Percentiles rank a stretch among this genome's conserved stretches.
Evolutionary conservation across 2,329 filamentous ascomycete genomes (phyloP).

Genomic region (Cucurbitaria berberidis): DNA sequence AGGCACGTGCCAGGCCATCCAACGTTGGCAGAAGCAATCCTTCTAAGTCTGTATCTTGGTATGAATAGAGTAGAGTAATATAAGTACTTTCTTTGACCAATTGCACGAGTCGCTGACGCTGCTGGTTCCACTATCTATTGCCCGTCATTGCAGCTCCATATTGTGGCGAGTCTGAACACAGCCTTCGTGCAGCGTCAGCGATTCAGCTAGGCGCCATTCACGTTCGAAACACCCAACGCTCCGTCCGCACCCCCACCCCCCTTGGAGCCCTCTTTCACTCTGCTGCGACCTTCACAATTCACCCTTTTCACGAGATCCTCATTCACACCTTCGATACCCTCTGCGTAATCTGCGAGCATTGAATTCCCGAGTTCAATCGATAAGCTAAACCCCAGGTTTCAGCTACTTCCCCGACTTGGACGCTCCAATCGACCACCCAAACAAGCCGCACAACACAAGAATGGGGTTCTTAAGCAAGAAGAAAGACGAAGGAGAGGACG

Average conservation of each 20-base stretch:
- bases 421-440: neutral
- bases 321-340: neutral
- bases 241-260: slow-evolving; percentile 20
- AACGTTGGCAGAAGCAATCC: neutral
- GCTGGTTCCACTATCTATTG: neutral
- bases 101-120: neutral
- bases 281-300: slow-evolving; percentile 5
- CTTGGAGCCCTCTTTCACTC: slow-evolving; percentile 25
- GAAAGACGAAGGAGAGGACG: slow-evolving; percentile 59
- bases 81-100: neutral
- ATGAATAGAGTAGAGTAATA: neutral
- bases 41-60: neutral
- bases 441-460: slow-evolving; percentile 10
- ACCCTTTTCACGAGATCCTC: neutral
- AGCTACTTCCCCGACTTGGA: slow-evolving; percentile 12
- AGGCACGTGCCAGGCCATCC: slow-evolving; percentile 2
- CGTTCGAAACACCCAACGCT: slow-evolving; percentile 31
- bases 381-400: slow-evolving; percentile 21
- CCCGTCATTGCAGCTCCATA: slow-evolving; percentile 1
- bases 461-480: slow-evolving; percentile 63
- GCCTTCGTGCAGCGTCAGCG: slow-evolving; percentile 26
- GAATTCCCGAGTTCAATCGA: slow-evolving; percentile 13
- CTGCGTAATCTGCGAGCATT: neutral
- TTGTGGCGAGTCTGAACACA: slow-evolving; percentile 16
- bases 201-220: slow-evolving; percentile 22